These are phyloP conservation scores for Tulasnella sp. DNA, from an alignment of 768 basidiomycete genomes.

Conservation along the genomic window DNA sequence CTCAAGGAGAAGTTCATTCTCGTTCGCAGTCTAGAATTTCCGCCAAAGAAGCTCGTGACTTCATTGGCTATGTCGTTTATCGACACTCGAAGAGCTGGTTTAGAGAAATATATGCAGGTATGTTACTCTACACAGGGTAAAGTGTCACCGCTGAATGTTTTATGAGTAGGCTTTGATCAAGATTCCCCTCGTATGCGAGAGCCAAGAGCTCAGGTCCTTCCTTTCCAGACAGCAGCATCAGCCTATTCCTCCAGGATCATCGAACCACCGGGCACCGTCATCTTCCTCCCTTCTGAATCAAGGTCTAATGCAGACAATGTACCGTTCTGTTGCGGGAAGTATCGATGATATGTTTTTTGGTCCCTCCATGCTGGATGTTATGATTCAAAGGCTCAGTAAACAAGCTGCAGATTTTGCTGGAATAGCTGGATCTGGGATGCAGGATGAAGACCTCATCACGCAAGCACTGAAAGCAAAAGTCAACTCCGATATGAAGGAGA, in stretches of 20 bases:
- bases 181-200: slow-evolving; percentile 65
- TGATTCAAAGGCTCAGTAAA: slow-evolving; percentile 78
- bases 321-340: slow-evolving; percentile 83
- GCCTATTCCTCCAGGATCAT: slow-evolving; percentile 50
- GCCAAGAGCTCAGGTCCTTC: slow-evolving; percentile 68
- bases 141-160: not conserved
- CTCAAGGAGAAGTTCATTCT: slow-evolving; percentile 60
- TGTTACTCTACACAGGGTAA: slow-evolving; percentile 17
- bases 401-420: slow-evolving; percentile 86
- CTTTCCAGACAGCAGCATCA: slow-evolving; percentile 54
- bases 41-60: slow-evolving; percentile 83
- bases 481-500: too few species aligned
- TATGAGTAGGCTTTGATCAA: slow-evolving; percentile 49
- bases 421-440: slow-evolving; percentile 60
- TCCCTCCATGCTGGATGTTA: slow-evolving; percentile 88
- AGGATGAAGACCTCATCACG: slow-evolving; percentile 74
- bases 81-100: slow-evolving; percentile 57
- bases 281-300: slow-evolving; percentile 45
- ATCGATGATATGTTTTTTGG: slow-evolving; percentile 97
- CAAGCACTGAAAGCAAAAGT: slow-evolving; percentile 54
- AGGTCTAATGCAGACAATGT: slow-evolving; percentile 73
- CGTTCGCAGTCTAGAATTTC: slow-evolving; percentile 70
- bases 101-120: slow-evolving; percentile 90
- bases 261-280: slow-evolving; percentile 29
- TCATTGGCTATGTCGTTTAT: slow-evolving; percentile 80